Base-by-base conservation (phyloP, 495 filamentous ascomycete species). In the Immersiella caudata region DNA sequence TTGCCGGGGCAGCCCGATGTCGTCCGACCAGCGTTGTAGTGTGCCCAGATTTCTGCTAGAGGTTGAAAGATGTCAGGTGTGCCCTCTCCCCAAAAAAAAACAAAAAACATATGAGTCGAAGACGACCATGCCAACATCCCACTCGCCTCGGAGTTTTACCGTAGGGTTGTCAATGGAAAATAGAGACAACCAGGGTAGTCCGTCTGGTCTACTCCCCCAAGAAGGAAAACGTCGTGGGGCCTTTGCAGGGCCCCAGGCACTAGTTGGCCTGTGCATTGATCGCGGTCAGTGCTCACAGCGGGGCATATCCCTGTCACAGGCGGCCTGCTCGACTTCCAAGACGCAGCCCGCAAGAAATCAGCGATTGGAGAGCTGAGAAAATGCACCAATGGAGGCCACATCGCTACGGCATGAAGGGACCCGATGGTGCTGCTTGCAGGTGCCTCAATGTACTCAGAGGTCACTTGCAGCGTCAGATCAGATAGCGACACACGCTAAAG, bases 381-480 rank as follows among this genome's bases (percentile, higher is more conserved):
- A 20, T n/a, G n/a, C 46, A 24, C 50, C 26, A 49, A 16, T 25
- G 20, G 22, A 12, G 33, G 16, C 20, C 22, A 20, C 26, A 49
- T 54, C 62, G 62, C 62, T 52, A 54, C 60, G 35, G 62, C 50
- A 64, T 18, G 49, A 64, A 33, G 50, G 62, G 33, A 62, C 60
- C 36, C 27, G 16, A 29, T 24, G 52, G 63, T 65, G 8, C 63
- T 49, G 27, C 21, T 20, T 56, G 62, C 50, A 64, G 63, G 29
- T 14, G 33, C 40, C 52, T 50, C 63, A 57, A 64, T 62, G 63
- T 65, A 65, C 62, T 58, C 51, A 21, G 27, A 65, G 21, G 63
- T 65, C 63, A 54, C 63, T 58, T 58, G 63, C 63, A 65, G 63
- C 20, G 18, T 25, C 27, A 55, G 62, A 64, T 64, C 62, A 64